phyloP scores from a whole-genome alignment of 352 stramenopile species.

The Globisporangium paddicum region DNA sequence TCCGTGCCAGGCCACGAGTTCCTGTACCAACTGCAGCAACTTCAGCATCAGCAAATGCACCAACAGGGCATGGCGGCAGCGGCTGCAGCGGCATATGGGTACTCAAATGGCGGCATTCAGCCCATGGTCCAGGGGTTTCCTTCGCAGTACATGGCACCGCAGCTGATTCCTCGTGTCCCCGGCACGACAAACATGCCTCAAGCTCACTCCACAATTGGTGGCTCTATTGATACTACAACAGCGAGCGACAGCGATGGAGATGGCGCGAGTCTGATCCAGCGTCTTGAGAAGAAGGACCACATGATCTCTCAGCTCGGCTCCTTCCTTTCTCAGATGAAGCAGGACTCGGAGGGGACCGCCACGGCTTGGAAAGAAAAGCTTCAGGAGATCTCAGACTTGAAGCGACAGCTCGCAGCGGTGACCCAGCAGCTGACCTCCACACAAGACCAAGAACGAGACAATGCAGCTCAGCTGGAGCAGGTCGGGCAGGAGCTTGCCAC shows the following conservation, averaged over 20 bases:
- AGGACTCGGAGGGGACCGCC: constrained; percentile 56
- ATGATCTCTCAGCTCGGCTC: constrained; percentile 64
- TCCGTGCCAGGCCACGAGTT: constrained; percentile 18
- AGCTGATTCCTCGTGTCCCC: constrained; percentile 5
- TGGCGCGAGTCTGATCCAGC: constrained; percentile 18
- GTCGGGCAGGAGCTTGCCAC: constrained; percentile 32
- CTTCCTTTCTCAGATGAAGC: constrained; percentile 70
- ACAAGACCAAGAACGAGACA: constrained; percentile 30
- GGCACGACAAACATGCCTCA: constrained; percentile 3
- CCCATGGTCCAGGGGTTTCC: constrained; percentile 16
- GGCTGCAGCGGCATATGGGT: constrained; percentile 22
- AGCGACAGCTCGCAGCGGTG: constrained; percentile 26
- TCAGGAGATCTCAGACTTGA: constrained; percentile 45
- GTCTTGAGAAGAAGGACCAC: constrained; percentile 56
- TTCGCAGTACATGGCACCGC: constrained; percentile 10
- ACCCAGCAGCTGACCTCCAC: constrained; percentile 30
- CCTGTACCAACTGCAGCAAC: constrained; percentile 48
- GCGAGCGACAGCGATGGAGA: constrained; percentile 10
- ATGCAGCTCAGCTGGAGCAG: constrained; percentile 27
- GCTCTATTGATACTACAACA: neutral
- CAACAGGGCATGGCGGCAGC: constrained; percentile 27
- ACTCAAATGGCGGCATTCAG: constrained; percentile 14
- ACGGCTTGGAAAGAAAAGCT: constrained; percentile 61
- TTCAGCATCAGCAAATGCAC: constrained; percentile 33
- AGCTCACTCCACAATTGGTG: neutral